Conservation (phyloP, 2,329 filamentous ascomycete genomes). For the Ophiostoma australiae region DNA sequence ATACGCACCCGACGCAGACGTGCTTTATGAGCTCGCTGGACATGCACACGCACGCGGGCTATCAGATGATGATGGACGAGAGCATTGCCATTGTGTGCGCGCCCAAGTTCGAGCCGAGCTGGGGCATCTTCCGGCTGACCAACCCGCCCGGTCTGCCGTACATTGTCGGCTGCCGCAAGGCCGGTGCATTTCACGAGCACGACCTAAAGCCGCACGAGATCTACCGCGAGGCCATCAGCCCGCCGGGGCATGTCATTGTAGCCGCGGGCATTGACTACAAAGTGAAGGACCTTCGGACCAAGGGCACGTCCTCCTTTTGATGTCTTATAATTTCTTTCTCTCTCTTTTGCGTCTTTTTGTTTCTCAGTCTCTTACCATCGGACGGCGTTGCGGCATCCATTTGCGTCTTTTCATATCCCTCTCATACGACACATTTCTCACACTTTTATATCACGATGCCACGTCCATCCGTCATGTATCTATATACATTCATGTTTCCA, state of each 20-base stretch:
- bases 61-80: conserved; percentile 94
- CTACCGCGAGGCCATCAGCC: conserved; percentile 68
- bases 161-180: conserved; percentile 73
- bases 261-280: conserved; percentile 59
- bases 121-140: conserved; percentile 88
- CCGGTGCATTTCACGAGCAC: conserved; percentile 78
- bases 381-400: conserved; percentile 2
- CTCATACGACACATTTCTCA: not conserved
- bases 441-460: conserved; percentile 2
- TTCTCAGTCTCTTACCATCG: conserved; percentile 32
- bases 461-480: conserved; percentile 6
- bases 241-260: conserved; percentile 65
- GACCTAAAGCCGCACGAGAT: conserved; percentile 53
- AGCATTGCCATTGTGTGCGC: conserved; percentile 96
- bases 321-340: not conserved
- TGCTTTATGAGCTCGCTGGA: conserved; percentile 97
- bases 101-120: conserved; percentile 69
- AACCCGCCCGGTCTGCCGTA: conserved; percentile 84
- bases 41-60: conserved; percentile 86
- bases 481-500: not conserved
- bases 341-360: conserved; percentile 28
- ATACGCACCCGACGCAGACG: conserved; percentile 92
- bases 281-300: conserved; percentile 48
- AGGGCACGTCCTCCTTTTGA: not conserved
- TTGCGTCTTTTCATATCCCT: not conserved